A percentile compares a stretch with the other conserved stretches of the same genome.
phyloP scores from a whole-genome alignment of 2,329 filamentous ascomycete species.

The Monosporascus sp. region DNA sequence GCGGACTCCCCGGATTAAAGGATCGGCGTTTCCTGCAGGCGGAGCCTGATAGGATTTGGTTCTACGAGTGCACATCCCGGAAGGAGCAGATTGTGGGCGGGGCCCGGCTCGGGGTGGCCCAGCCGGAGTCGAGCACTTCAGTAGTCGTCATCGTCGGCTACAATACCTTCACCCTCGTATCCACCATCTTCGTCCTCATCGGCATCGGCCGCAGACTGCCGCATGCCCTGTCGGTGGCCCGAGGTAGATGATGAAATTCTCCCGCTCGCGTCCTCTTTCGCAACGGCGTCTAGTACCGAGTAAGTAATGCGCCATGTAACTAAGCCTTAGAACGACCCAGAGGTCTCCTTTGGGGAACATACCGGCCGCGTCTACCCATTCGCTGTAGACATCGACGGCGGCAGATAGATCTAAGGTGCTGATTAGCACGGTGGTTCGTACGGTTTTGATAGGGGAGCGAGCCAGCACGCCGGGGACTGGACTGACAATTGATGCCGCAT shows the following conservation, averaged over 20 bases:
- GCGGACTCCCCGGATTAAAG: too few relatives aligned
- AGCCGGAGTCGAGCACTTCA: constrained; percentile 24
- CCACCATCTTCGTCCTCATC: constrained; percentile 47
- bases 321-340: constrained; percentile 1
- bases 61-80: too few relatives aligned
- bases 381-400: constrained; percentile 90
- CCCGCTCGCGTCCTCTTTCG: constrained; percentile 33
- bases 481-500: constrained; percentile 79
- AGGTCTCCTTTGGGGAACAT: constrained; percentile 9
- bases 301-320: constrained; percentile 12
- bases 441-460: constrained; percentile 5
- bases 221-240: constrained; percentile 12
- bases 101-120: too few relatives aligned
- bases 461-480: neutral
- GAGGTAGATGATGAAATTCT: constrained; percentile 10
- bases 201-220: constrained; percentile 21
- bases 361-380: constrained; percentile 90
- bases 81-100: too few relatives aligned
- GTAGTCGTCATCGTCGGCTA: constrained; percentile 52
- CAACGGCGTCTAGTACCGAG: constrained; percentile 40
- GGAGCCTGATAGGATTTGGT: too few relatives aligned
- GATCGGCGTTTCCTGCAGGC: too few relatives aligned
- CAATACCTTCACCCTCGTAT: constrained; percentile 50
- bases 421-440: neutral
- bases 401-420: constrained; percentile 68